Evolutionary conservation across 768 basidiomycete genomes (phyloP).

Genomic region (Sporobolomyces phaffii): DNA sequence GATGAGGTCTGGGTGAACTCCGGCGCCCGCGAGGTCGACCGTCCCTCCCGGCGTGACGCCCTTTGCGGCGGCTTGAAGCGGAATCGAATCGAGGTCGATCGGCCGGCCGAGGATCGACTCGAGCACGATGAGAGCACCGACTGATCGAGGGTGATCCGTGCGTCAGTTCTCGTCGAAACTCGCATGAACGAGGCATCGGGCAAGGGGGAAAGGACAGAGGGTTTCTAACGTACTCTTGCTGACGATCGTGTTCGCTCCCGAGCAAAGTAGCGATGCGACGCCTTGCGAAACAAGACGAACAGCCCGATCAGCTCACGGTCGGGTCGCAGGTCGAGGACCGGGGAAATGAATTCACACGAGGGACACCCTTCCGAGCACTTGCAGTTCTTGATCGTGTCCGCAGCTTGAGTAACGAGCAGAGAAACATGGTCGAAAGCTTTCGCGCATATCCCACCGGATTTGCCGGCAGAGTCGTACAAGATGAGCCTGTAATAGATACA

Average conservation of each 20-base stretch:
- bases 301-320: too few relatives aligned
- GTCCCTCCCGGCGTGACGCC: constrained; percentile 33
- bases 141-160: not conserved
- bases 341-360: constrained; percentile 60
- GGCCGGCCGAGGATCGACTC: constrained; percentile 51
- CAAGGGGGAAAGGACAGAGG: too few relatives aligned
- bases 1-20: constrained; percentile 9
- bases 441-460: constrained; percentile 63
- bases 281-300: not conserved
- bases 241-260: constrained; percentile 37
- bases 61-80: constrained; percentile 28
- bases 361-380: constrained; percentile 64
- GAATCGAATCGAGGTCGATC: constrained; percentile 49
- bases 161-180: too few relatives aligned
- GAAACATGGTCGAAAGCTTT: constrained; percentile 73
- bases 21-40: constrained; percentile 27
- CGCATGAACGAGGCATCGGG: too few relatives aligned
- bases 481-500: constrained; percentile 56
- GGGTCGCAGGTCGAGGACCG: too few relatives aligned
- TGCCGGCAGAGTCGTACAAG: constrained; percentile 69
- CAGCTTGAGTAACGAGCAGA: constrained; percentile 59
- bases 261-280: constrained; percentile 32
- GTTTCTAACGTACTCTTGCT: too few relatives aligned
- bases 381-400: constrained; percentile 58
- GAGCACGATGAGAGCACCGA: constrained; percentile 36